Conservation (phyloP, 1,139 yeast species). For the Casaregolazyma suthepensis region DNA sequence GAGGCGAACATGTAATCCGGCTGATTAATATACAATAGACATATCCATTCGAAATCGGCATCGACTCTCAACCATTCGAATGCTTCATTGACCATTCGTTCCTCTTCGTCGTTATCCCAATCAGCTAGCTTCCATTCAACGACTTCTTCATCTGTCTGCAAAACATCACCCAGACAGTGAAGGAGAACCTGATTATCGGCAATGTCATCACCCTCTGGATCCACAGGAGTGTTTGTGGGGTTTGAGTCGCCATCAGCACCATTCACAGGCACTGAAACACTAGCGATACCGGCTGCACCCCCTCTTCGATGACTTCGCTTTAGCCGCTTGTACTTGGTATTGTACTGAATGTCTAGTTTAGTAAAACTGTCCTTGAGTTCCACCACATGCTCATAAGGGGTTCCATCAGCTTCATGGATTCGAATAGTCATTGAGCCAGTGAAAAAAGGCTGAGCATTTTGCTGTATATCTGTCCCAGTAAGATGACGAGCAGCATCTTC, state of each 20-base stretch:
- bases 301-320: conserved; percentile 52
- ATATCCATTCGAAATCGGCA: conserved; percentile 97
- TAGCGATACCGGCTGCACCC: conserved; percentile 6
- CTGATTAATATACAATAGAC: conserved; percentile 71
- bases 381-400: conserved; percentile 96
- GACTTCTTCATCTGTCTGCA: conserved; percentile 54
- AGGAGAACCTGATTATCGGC: conserved; percentile 35
- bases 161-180: conserved; percentile 74
- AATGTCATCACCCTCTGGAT: conserved; percentile 23
- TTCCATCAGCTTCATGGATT: conserved; percentile 98
- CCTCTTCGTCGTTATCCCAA: conserved; percentile 69
- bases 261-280: conserved; percentile 10
- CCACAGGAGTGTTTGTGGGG: conserved; percentile 8
- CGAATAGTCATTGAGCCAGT: conserved; percentile 93
- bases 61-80: conserved; percentile 97
- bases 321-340: conserved; percentile 74
- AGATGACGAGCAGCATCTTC: conserved; percentile 34
- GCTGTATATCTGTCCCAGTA: conserved; percentile 21
- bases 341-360: conserved; percentile 87
- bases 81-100: conserved; percentile 66
- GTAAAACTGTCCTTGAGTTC: conserved; percentile 81
- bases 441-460: conserved; percentile 27
- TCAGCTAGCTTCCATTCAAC: conserved; percentile 70
- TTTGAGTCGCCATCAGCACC: conserved; percentile 7
- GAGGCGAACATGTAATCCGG: conserved; percentile 95